A percentile compares a stretch with the other conserved stretches of the same genome.
Evolutionary conservation across 441 rosid genomes (phyloP).

Genomic region (Kokia cookei): DNA sequence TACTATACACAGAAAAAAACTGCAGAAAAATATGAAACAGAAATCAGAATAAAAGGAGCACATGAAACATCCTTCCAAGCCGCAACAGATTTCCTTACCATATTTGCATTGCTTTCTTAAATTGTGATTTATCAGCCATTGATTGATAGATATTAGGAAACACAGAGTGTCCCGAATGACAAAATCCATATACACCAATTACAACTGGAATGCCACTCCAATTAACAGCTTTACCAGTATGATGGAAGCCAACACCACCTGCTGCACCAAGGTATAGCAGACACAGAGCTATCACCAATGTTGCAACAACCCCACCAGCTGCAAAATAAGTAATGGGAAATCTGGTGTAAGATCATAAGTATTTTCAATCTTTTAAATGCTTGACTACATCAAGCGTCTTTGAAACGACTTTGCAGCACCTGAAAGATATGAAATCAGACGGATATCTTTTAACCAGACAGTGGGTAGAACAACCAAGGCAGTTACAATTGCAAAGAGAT

Average conservation of each 20-base stretch:
- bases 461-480: slow-evolving; percentile 80
- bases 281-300: slow-evolving; percentile 49
- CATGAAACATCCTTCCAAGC: neutral
- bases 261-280: slow-evolving; percentile 48
- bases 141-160: slow-evolving; percentile 93
- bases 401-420: slow-evolving; percentile 29
- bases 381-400: neutral
- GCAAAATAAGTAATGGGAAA: slow-evolving; percentile 8
- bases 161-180: slow-evolving; percentile 77
- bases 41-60: neutral
- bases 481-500: slow-evolving; percentile 66
- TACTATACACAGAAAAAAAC: slow-evolving; percentile 53
- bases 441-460: slow-evolving; percentile 72
- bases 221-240: slow-evolving; percentile 51
- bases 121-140: slow-evolving; percentile 84
- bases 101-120: slow-evolving; percentile 46
- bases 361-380: neutral
- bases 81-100: slow-evolving; percentile 31
- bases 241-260: slow-evolving; percentile 70
- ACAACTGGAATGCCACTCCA: slow-evolving; percentile 84
- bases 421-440: slow-evolving; percentile 79
- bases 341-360: neutral
- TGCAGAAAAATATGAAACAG: slow-evolving; percentile 26
- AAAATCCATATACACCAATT: slow-evolving; percentile 75
- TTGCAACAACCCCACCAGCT: slow-evolving; percentile 88